Conservation (phyloP, 345 rosid genomes). For the Heritiera fomes region DNA sequence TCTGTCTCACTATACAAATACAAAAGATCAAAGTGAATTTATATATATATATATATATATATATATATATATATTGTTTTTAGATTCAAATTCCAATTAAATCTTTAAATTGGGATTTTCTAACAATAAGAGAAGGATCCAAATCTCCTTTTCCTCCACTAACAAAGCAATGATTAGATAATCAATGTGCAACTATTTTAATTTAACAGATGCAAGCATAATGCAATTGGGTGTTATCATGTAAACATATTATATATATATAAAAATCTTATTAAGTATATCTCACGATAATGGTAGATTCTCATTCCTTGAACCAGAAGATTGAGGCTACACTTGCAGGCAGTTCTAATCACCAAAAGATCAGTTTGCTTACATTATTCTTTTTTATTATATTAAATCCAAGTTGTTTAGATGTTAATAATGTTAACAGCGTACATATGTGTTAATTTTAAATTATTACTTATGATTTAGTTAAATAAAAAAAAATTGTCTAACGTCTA, state of each 20-base stretch:
- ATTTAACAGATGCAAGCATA: neutral
- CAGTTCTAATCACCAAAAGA: neutral
- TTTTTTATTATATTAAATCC: neutral
- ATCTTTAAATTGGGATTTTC: neutral
- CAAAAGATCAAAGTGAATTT: no score
- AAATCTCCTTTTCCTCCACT: neutral
- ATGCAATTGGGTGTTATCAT: no score
- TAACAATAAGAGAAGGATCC: neutral
- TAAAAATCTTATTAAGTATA: neutral
- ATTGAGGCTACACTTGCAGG: neutral
- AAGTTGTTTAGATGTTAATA: neutral
- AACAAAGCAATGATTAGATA: neutral
- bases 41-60: no score
- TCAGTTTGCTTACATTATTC: neutral
- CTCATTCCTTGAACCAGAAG: conserved; percentile 8
- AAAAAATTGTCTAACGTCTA: neutral
- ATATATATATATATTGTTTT: no score
- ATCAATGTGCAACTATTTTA: neutral
- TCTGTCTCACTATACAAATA: no score
- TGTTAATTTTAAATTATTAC: no score
- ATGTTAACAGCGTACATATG: neutral
- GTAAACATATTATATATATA: no score
- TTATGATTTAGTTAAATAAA: no score
- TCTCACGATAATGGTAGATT: conserved; percentile 2
- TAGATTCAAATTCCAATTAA: no score